Percentiles rank a stretch among this genome's conserved stretches.
Evolutionary conservation across 495 filamentous ascomycete genomes (phyloP).

Genomic region (Penicillium simplicissimum): DNA sequence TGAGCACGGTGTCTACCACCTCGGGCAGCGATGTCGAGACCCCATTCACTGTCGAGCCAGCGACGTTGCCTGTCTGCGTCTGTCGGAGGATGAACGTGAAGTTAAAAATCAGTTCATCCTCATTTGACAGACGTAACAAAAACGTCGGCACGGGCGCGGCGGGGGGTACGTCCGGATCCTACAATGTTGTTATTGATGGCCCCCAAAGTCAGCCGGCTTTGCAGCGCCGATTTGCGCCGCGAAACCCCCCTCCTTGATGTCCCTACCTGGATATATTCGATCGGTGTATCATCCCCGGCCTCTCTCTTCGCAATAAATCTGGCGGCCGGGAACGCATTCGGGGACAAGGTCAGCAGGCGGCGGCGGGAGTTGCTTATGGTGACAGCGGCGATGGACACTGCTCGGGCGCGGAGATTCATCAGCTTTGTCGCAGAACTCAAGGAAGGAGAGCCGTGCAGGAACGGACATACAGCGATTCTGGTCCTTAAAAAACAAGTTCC

Average conservation of each 20-base stretch:
- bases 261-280: constrained; percentile 92
- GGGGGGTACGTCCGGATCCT: constrained; percentile 77
- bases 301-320: constrained; percentile 77
- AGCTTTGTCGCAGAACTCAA: neutral
- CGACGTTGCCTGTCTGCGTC: constrained; percentile 46
- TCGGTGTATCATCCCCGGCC: constrained; percentile 66
- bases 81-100: constrained; percentile 90
- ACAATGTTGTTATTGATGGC: constrained; percentile 7
- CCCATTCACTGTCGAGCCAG: constrained; percentile 50
- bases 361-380: constrained; percentile 75
- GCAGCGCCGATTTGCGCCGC: neutral
- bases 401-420: constrained; percentile 4
- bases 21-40: constrained; percentile 49
- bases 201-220: constrained; percentile 1
- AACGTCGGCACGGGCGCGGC: constrained; percentile 64
- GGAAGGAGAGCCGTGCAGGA: neutral
- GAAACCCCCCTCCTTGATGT: neutral
- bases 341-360: constrained; percentile 75
- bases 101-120: constrained; percentile 86
- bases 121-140: constrained; percentile 82
- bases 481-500: constrained; percentile 81
- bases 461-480: constrained; percentile 75
- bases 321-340: constrained; percentile 86
- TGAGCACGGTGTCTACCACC: constrained; percentile 71
- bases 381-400: constrained; percentile 84